phyloP scores from a whole-genome alignment of 2,329 filamentous ascomycete species.

The Penicillium freii region DNA sequence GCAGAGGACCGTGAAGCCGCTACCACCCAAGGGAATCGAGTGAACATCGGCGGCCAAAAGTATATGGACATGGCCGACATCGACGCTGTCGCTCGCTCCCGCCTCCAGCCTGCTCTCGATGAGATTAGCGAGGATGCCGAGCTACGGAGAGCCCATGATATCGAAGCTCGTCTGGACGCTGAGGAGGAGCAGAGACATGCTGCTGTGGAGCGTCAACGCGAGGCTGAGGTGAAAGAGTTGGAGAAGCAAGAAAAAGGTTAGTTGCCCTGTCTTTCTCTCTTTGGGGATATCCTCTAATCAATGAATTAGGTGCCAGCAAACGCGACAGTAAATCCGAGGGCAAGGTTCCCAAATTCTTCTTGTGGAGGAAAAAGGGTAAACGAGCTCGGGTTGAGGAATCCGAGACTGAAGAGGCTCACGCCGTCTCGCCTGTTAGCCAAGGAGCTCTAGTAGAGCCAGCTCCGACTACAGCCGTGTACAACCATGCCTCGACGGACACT shows the following conservation, averaged over 20 bases:
- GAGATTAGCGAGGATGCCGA: slow-evolving; percentile 80
- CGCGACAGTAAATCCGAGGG: slow-evolving; percentile 10
- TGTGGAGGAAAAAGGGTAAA: slow-evolving; percentile 31
- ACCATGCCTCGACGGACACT: neutral
- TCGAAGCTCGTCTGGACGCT: slow-evolving; percentile 61
- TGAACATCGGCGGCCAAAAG: slow-evolving; percentile 75
- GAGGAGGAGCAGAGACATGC: slow-evolving; percentile 64
- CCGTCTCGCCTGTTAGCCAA: slow-evolving; percentile 3
- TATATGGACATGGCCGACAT: slow-evolving; percentile 76
- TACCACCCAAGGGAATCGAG: slow-evolving; percentile 53
- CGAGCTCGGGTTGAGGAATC: slow-evolving; percentile 17
- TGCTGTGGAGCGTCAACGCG: slow-evolving; percentile 41
- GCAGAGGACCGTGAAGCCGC: slow-evolving; percentile 62
- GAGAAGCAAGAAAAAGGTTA: slow-evolving; percentile 31
- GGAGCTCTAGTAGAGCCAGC: neutral
- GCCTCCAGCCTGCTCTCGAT: slow-evolving; percentile 78
- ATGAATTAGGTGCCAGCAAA: slow-evolving; percentile 16
- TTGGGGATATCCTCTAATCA: neutral
- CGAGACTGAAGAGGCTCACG: slow-evolving; percentile 3
- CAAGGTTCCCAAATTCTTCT: slow-evolving; percentile 27
- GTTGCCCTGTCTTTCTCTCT: slow-evolving; percentile 4
- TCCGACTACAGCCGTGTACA: neutral
- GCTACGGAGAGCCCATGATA: slow-evolving; percentile 64
- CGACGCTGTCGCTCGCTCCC: slow-evolving; percentile 71
- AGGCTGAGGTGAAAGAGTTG: slow-evolving; percentile 36